Evolutionary conservation across 169 alveolate genomes (phyloP).

Genomic region (Cryptosporidium ryanae): DNA sequence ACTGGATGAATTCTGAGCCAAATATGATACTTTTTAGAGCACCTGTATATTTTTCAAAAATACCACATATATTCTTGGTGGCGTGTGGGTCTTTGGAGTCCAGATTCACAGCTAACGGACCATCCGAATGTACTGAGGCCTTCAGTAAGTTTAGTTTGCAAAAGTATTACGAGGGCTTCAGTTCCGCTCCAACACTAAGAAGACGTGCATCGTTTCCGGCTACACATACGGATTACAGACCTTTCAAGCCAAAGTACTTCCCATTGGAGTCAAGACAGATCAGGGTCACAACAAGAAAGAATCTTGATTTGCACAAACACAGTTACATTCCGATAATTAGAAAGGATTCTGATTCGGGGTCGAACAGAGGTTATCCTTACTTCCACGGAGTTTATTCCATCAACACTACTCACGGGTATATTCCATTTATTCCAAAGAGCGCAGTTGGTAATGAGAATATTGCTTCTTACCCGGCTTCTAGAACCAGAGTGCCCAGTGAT

Average conservation of each 20-base stretch:
- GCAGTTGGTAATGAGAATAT: background rate
- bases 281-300: background rate
- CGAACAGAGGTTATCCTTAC: background rate
- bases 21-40: conserved; percentile 59
- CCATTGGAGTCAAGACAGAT: conserved; percentile 1
- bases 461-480: conserved; percentile 36
- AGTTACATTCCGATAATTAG: background rate
- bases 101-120: background rate
- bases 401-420: background rate
- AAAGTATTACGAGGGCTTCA: conserved; percentile 49
- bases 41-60: conserved; percentile 43
- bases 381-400: background rate
- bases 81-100: conserved; percentile 53
- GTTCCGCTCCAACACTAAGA: conserved; percentile 65
- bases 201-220: conserved; percentile 76
- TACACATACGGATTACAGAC: conserved; percentile 49
- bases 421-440: conserved; percentile 2
- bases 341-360: background rate
- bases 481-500: conserved; percentile 10
- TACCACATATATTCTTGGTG: conserved; percentile 22
- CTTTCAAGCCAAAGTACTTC: conserved; percentile 22
- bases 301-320: conserved; percentile 5
- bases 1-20: conserved; percentile 66
- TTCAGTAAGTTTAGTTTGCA: conserved; percentile 34
- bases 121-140: background rate